Base-by-base conservation (phyloP, 1,284 basidiomycete species). In the Jaminaea rosea region DNA sequence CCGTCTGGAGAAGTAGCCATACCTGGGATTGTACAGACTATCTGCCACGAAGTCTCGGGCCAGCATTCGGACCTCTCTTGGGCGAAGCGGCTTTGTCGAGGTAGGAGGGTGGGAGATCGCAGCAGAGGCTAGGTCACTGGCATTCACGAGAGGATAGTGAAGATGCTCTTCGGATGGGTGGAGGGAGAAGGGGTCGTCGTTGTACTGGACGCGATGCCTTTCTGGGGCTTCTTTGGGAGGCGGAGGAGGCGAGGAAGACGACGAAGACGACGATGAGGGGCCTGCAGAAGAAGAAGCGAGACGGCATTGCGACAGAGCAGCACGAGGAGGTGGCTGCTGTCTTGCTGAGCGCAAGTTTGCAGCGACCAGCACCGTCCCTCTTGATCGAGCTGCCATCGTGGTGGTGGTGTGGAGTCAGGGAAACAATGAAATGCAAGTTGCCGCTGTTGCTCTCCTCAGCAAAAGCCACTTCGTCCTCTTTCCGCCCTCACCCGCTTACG, bases 31-130 rank as follows among this genome's bases (percentile, higher is more conserved):
- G 78, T 98, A 99, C 39, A 99, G 77, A 17, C 87, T 85, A 73
- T 99, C 94, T 69, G 97, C 88, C 61, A 99, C 92, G 74, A 88
- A 99, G 77, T 99, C 93, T 56, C 94, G 81, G 44, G 87, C 84
- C 29, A 98, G 84, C 88, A 97, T 94, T 74, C 88, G 88, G 46
- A 92, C 90, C 48, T 82, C 78, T 19, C 79, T 82, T 2, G 92
- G 93, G 13, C 68, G 50, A 7, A 28, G 47, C 24, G 51, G 49
- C n/a, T n/a, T n/a, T n/a, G n/a, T n/a, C n/a, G n/a, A n/a, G n/a
- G n/a, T n/a, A n/a, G n/a, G n/a, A n/a, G n/a, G n/a, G n/a, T n/a
- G n/a, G n/a, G n/a, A n/a, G 11, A 3, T 21, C 13, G 13, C 11
- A 10, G 23, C 28, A n/a, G 28, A 27, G 17, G 62, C 61, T 5